Evolutionary conservation across 768 basidiomycete genomes (phyloP), one percentile per base, ranked within the genome.

Genomic region (Russula foetens): DNA sequence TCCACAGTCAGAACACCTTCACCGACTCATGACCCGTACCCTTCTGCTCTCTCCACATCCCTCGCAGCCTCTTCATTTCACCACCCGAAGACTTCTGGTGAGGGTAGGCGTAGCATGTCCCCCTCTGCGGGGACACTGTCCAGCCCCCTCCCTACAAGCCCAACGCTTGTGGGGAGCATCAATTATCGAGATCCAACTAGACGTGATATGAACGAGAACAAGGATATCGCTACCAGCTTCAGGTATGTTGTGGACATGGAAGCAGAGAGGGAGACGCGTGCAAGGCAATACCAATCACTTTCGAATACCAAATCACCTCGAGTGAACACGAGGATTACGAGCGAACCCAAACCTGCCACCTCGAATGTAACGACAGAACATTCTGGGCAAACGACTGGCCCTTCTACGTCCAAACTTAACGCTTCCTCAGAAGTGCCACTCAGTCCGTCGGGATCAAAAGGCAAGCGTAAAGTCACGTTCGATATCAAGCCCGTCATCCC

Each of bases 381-480:
- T 41, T 26, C 61, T 7, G 61, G 39, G 0, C 56, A 50, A 35
- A 35, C 43, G 29, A 39, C 56, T 4, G 56, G 50, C 6, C 61
- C 61, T 28, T 58, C 61, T 35, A 53, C 61, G 21, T 33, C 61
- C 19, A 33, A 58, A n/a, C 58, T 33, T n/a, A 57, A 53, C 29
- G 45, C 39, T 19, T 19, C 23, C 19, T 35, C 31, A n/a, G 56
- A 62, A 24, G 60, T 48, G 14, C 19, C 39, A 12, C 58, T 65
- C 9, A 66, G 64, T 47, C 54, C 66, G 11, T 47, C 55, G 35
- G 53, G 58, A 31, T 57, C 69, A 75, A 86, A 75, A 75, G 74
- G 77, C 52, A 88, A 84, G 71, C 76, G 82, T 62, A 87, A 83
- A 70, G 85, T 90, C 31, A 88, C 85, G 9, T 90, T 90, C 66